Conservation (phyloP, 495 filamentous ascomycete genomes). For the Talaromyces trachyspermus region DNA sequence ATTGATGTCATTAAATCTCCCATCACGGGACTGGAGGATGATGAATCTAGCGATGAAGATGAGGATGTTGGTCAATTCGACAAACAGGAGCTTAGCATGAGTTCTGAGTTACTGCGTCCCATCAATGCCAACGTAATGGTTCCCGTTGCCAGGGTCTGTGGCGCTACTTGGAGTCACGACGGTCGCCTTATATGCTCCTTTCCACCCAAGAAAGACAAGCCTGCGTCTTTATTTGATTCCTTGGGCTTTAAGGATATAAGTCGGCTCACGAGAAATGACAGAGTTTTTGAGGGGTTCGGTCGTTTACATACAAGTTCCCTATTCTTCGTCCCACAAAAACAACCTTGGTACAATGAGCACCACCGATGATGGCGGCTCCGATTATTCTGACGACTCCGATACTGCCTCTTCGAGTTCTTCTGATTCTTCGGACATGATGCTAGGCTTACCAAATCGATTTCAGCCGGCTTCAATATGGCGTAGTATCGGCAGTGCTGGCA, state of each 20-base stretch:
- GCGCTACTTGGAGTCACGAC: constrained; percentile 68
- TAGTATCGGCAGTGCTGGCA: constrained; percentile 37
- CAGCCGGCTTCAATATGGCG: constrained; percentile 49
- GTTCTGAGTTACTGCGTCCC: constrained; percentile 44
- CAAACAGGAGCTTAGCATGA: constrained; percentile 45
- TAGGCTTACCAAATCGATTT: constrained; percentile 39
- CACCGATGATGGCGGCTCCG: constrained; percentile 44
- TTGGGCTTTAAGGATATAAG: constrained; percentile 54
- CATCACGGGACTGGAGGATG: constrained; percentile 56
- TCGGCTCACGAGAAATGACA: constrained; percentile 51
- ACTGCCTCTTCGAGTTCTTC: constrained; percentile 65
- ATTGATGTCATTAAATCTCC: constrained; percentile 38
- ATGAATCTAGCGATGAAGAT: constrained; percentile 78
- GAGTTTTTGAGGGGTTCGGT: constrained; percentile 84
- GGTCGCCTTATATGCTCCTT: constrained; percentile 84
- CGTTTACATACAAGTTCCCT: constrained; percentile 55
- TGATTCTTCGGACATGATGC: constrained; percentile 54
- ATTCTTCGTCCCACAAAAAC: constrained; percentile 22
- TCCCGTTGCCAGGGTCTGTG: constrained; percentile 66
- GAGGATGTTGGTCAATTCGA: constrained; percentile 55
- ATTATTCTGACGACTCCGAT: constrained; percentile 59
- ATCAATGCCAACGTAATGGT: constrained; percentile 68
- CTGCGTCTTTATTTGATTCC: constrained; percentile 54
- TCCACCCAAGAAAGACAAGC: constrained; percentile 69
- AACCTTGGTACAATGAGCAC: constrained; percentile 34